phyloP scores from a whole-genome alignment of 176 grass and related monocot genomes.

The Ananas comosus region DNA sequence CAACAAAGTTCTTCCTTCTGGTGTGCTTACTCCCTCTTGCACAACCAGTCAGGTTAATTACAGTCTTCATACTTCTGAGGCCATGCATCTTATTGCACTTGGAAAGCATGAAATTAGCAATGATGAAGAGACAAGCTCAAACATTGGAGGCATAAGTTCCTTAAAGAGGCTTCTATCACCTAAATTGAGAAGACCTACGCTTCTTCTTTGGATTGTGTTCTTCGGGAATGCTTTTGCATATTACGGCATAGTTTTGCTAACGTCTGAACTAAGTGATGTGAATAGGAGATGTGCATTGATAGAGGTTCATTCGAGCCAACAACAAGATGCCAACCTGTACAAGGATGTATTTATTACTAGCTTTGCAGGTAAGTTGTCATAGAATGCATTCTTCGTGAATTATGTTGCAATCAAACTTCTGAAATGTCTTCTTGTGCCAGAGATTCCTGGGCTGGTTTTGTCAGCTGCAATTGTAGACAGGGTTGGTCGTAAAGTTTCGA shows the following conservation, averaged over 20 bases:
- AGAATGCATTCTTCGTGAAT: neutral
- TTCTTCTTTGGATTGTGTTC: conserved; percentile 57
- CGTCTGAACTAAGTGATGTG: conserved; percentile 44
- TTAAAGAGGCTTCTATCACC: conserved; percentile 34
- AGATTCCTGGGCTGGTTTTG: conserved; percentile 57
- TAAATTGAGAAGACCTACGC: conserved; percentile 42
- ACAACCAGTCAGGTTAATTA: conserved; percentile 13
- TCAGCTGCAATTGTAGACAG: conserved; percentile 50
- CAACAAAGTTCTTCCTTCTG: conserved; percentile 34
- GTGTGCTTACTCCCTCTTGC: conserved; percentile 30
- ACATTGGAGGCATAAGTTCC: conserved; percentile 11
- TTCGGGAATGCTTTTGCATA: conserved; percentile 57
- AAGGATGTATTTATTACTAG: conserved; percentile 71
- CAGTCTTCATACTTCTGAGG: conserved; percentile 20
- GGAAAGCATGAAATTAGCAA: too few relatives aligned
- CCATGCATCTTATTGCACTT: conserved; percentile 34
- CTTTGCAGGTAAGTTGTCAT: conserved; percentile 34
- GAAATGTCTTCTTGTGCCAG: conserved; percentile 17
- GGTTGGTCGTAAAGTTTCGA: conserved; percentile 52
- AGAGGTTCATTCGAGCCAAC: conserved; percentile 11
- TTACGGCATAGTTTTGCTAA: conserved; percentile 60
- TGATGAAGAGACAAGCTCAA: conserved; percentile 12
- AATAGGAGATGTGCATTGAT: conserved; percentile 22
- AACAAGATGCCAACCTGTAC: conserved; percentile 37
- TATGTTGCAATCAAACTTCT: neutral